Conservation (phyloP, 306 rosid genomes). For the Cotoneaster glaucophyllus region DNA sequence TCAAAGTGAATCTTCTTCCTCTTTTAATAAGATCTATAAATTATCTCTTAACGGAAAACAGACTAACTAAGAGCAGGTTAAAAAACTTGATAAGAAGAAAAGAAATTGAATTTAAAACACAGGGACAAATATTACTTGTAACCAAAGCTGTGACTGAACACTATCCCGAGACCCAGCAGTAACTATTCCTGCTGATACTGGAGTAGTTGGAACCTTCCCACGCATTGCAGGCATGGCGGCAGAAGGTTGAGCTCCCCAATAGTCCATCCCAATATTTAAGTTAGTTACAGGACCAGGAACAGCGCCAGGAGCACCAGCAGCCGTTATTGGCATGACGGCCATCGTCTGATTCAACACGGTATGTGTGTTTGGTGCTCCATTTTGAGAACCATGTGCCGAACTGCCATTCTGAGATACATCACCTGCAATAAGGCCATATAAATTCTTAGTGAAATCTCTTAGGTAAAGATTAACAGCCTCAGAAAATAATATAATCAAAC, state of each 20-base stretch:
- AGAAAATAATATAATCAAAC: conserved; percentile 38
- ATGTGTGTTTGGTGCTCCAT: conserved; percentile 67
- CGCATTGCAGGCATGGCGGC: conserved; percentile 55
- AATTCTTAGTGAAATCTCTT: conserved; percentile 14
- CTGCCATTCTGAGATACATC: conserved; percentile 83
- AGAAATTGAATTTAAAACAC: not conserved
- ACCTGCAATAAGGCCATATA: conserved; percentile 35
- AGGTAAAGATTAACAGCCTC: conserved; percentile 10
- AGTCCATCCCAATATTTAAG: conserved; percentile 96
- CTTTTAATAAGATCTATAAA: not conserved
- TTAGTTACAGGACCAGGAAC: conserved; percentile 88
- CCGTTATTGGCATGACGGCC: conserved; percentile 56
- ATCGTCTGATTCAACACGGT: conserved; percentile 60
- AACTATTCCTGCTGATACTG: conserved; percentile 72
- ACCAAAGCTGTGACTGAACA: conserved; percentile 84
- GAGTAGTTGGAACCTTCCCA: conserved; percentile 77
- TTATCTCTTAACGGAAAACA: not conserved
- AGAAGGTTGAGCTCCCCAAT: conserved; percentile 82
- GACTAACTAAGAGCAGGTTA: not conserved
- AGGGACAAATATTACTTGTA: conserved; percentile 49
- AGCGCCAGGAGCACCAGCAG: conserved; percentile 63
- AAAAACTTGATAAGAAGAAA: not conserved
- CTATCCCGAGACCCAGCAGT: conserved; percentile 77
- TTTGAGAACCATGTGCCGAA: conserved; percentile 60
- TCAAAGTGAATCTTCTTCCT: not conserved